Base-by-base conservation (phyloP, 179 eudicot species). In the Corrigiola litoralis region DNA sequence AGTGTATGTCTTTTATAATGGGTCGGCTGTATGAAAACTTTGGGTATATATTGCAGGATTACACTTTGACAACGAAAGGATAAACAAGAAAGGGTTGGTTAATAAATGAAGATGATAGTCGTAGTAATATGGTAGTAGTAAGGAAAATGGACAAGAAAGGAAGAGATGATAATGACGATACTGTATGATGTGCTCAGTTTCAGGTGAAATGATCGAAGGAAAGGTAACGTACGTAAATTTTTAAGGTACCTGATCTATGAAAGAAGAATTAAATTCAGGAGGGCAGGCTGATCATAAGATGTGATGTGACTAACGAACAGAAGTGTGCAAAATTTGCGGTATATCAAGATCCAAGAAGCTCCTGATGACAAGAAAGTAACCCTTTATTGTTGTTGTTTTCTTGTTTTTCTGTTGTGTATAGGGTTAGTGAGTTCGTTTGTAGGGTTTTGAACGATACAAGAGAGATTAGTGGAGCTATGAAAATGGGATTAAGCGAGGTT, bases 371-470 rank as follows among this genome's bases (percentile, higher is more conserved):
- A 36, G 12, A 32, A 16, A 32, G 12, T 2, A 31, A n/a, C n/a
- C 37, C 6, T 12, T 57, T 58, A 12, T 34, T 2, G n/a, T 7
- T 18, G 28, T 56, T 56, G 20, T 36, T n/a, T n/a, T n/a, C n/a
- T 2, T 18, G 27, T 56, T 33, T 33, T 33, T 56, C n/a, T n/a
- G n/a, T n/a, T n/a, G n/a, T n/a, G n/a, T n/a, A n/a, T 20, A 20
- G 21, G 42, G 12, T 11, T 20, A 3, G 41, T 17, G 27, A 28
- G 42, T 56, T 33, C 2, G 7, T 33, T 18, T 10, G 62, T 56
- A 56, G 31, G 62, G 45, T 58, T 57, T 57, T 36, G 36, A 57
- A 37, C 37, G 47, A 2, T 31, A 58, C 24, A 37, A 24, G 48
- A 46, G 63, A 12, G 63, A 38, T 58, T 23, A 13, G 47, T 58